Evolutionary conservation across 2,329 filamentous ascomycete genomes (phyloP).

Genomic region (Penicillium sp.): DNA sequence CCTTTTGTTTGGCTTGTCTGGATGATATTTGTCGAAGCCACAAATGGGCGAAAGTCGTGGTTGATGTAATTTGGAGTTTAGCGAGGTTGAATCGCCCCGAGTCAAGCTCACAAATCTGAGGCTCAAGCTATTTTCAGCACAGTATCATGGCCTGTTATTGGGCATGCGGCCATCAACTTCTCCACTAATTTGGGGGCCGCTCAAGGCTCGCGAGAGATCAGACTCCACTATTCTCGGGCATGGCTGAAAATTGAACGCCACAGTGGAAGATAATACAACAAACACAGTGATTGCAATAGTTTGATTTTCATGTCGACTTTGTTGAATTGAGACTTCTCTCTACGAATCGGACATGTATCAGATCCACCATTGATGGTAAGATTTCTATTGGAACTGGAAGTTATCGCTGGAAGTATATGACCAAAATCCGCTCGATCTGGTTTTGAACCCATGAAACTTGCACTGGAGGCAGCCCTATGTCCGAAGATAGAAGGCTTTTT

Average conservation of each 20-base stretch:
- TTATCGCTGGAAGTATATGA: slow-evolving; percentile 26
- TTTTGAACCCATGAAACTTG: slow-evolving; percentile 23
- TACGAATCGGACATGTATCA: too few species aligned
- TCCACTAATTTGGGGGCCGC: background rate
- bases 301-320: background rate
- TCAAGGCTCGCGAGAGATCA: background rate
- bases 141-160: background rate
- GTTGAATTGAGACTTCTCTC: too few species aligned
- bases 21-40: too few species aligned
- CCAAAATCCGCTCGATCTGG: slow-evolving; percentile 25
- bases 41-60: too few species aligned
- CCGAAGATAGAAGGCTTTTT: slow-evolving; percentile 20
- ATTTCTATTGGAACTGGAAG: background rate
- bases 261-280: too few species aligned
- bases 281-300: background rate
- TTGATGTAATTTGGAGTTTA: background rate
- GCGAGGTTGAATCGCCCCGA: background rate
- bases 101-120: background rate
- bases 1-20: too few species aligned
- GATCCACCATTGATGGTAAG: too few species aligned
- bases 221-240: too few species aligned
- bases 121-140: background rate
- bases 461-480: slow-evolving; percentile 19
- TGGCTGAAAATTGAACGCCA: too few species aligned
- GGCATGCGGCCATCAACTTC: background rate